phyloP scores from a whole-genome alignment of 2,329 filamentous ascomycete genomes.

The Ascochyta pisi region DNA sequence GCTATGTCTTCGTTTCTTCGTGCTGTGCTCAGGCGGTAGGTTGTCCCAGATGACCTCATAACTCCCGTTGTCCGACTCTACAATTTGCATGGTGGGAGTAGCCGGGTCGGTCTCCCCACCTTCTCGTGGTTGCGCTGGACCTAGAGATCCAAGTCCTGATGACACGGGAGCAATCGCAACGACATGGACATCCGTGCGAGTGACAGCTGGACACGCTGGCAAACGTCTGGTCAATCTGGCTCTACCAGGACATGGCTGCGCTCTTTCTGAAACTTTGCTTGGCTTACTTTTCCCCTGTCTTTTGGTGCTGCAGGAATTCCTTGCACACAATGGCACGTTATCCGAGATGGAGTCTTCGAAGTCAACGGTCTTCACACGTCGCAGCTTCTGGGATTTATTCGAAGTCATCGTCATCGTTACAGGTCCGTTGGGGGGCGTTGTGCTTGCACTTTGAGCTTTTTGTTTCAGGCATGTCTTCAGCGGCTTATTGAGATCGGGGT shows the following conservation, averaged over 20 bases:
- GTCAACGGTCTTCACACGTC: constrained; percentile 41
- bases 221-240: constrained; percentile 26
- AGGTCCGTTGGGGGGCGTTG: constrained; percentile 22
- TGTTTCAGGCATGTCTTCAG: constrained; percentile 40
- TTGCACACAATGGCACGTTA: background rate
- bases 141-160: background rate
- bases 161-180: constrained; percentile 35
- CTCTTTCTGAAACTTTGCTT: background rate
- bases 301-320: background rate
- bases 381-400: constrained; percentile 14
- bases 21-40: constrained; percentile 21
- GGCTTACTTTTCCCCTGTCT: background rate
- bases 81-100: constrained; percentile 45
- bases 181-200: constrained; percentile 46
- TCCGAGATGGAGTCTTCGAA: constrained; percentile 27
- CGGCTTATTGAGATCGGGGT: constrained; percentile 6
- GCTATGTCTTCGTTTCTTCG: constrained; percentile 17
- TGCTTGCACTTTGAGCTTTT: constrained; percentile 31
- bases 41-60: constrained; percentile 46
- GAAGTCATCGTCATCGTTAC: background rate
- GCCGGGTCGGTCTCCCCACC: constrained; percentile 19
- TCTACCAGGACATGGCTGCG: constrained; percentile 17
- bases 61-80: constrained; percentile 35
- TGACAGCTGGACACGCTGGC: constrained; percentile 38
- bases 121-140: background rate